Evolutionary conservation across 2,329 filamentous ascomycete genomes (phyloP), one percentile per base, ranked within the genome.

Genomic region (Ophiostoma perfectum): DNA sequence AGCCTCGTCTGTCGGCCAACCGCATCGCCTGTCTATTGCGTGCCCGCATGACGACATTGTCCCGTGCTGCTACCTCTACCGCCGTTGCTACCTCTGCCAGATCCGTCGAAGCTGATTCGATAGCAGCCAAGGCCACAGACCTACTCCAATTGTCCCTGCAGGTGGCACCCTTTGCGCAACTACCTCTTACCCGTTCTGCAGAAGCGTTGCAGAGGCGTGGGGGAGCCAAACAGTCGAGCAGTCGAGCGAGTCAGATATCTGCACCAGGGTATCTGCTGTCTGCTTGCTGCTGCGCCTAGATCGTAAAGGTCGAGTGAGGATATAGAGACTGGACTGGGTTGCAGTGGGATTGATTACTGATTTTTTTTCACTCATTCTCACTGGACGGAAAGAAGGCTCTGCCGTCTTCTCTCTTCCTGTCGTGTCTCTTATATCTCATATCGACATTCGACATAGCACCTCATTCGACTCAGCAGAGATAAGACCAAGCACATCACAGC

Each of bases 1-100:
- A 63, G 39, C 39, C 39, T 63, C 39, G 60, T 27, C 60, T 63
- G n/a, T 62, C 45, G 47, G 36, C 63, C 68, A 70, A 67, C 68
- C 36, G 68, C 55, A 66, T n/a, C 41, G 41, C 39, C 14, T 9
- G 27, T 7, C 14, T 12, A 71, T 73, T 73, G 71, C 72, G 72
- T 73, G 68, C 69, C 65, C 66, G 18, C 60, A 72, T 73, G 72
- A 72, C 72, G 72, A 71, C 69, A 71, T 71, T 47, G 41, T 70
- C 42, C 47, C 68, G 36, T 66, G 65, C 64, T 47, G 60, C 62
- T 44, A 41, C 45, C 16, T 39, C 8, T 39, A 63, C 36, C 7
- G 11, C n/a, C 6, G 12, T 47, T 71, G 67, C 70, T 67, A 47
- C 63, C 44, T 27, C 27, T 27, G 27, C 27, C 27, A 27, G 27